Conservation (phyloP, 192 early-diverging fungal genomes). For the Umbelopsis vinacea region DNA sequence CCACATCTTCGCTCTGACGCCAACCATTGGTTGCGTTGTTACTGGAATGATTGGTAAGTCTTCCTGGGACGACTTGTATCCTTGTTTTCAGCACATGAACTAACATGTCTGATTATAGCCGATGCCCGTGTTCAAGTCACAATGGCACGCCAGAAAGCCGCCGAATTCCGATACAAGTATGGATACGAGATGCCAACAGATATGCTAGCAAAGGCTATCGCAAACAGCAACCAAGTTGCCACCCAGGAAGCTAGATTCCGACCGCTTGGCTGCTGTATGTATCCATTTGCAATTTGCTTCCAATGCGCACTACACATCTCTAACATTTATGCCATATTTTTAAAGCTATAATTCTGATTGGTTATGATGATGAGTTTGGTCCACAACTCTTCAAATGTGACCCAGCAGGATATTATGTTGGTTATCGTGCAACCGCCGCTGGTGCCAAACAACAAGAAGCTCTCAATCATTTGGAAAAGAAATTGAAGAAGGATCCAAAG, state of each 20-base stretch:
- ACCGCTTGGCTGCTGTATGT: conserved; percentile 93
- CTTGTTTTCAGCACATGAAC: too few species aligned
- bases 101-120: conserved; percentile 46
- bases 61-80: too few species aligned
- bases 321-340: conserved; percentile 36
- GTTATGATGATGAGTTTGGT: conserved; percentile 93
- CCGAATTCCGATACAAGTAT: conserved; percentile 98
- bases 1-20: conserved; percentile 91
- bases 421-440: conserved; percentile 94
- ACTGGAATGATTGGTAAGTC: conserved; percentile 86
- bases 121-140: conserved; percentile 94
- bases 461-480: conserved; percentile 97
- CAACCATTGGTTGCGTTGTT: conserved; percentile 96
- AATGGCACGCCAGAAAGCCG: conserved; percentile 93
- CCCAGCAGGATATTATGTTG: conserved; percentile 98
- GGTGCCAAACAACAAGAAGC: conserved; percentile 97
- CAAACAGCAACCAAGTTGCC: conserved; percentile 98
- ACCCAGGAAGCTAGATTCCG: conserved; percentile 99
- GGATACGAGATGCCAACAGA: conserved; percentile 98
- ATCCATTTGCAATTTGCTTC: not conserved
- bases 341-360: conserved; percentile 91
- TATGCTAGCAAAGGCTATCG: conserved; percentile 96
- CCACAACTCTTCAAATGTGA: conserved; percentile 98
- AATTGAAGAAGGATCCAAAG: conserved; percentile 88
- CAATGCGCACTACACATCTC: not conserved